Conservation (phyloP, 2,329 filamentous ascomycete species). For the Xylaria hypoxylon region DNA sequence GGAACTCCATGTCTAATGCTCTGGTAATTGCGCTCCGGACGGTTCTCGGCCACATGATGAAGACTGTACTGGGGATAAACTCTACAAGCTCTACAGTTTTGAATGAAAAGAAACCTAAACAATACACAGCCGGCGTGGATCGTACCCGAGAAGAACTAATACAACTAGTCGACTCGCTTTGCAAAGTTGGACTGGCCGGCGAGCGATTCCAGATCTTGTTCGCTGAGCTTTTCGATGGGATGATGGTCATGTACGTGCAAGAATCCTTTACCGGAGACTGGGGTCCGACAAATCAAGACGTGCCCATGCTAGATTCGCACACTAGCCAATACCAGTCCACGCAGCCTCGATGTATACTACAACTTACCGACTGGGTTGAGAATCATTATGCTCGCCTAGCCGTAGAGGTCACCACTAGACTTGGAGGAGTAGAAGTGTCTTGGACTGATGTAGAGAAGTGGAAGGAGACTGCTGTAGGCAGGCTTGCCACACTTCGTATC, state of each 20-base stretch:
- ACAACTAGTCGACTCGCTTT: slow-evolving; percentile 68
- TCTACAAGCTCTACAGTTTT: slow-evolving; percentile 16
- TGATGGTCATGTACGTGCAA: slow-evolving; percentile 73
- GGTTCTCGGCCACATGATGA: slow-evolving; percentile 66
- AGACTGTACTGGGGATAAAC: slow-evolving; percentile 59
- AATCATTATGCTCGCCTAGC: slow-evolving; percentile 74
- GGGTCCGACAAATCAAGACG: slow-evolving; percentile 51
- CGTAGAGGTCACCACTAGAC: slow-evolving; percentile 67
- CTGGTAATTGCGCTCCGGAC: slow-evolving; percentile 66
- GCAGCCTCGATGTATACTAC: slow-evolving; percentile 66
- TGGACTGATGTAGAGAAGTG: slow-evolving; percentile 73
- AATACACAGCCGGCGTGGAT: slow-evolving; percentile 50
- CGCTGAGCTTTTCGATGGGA: slow-evolving; percentile 75
- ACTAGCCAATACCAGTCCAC: slow-evolving; percentile 50
- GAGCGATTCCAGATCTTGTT: slow-evolving; percentile 77
- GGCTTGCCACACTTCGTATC: slow-evolving; percentile 76
- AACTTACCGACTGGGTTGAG: slow-evolving; percentile 75
- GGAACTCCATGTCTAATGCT: slow-evolving; percentile 68
- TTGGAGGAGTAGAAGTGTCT: slow-evolving; percentile 59
- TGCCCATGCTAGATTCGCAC: slow-evolving; percentile 40
- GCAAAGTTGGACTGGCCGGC: slow-evolving; percentile 74
- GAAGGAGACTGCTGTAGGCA: slow-evolving; percentile 75
- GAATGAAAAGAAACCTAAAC: slow-evolving; percentile 32
- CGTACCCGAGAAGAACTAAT: slow-evolving; percentile 64
- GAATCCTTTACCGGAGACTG: slow-evolving; percentile 74